phyloP scores from a whole-genome alignment of 768 basidiomycete species.

The Pulveroboletus sp. region DNA sequence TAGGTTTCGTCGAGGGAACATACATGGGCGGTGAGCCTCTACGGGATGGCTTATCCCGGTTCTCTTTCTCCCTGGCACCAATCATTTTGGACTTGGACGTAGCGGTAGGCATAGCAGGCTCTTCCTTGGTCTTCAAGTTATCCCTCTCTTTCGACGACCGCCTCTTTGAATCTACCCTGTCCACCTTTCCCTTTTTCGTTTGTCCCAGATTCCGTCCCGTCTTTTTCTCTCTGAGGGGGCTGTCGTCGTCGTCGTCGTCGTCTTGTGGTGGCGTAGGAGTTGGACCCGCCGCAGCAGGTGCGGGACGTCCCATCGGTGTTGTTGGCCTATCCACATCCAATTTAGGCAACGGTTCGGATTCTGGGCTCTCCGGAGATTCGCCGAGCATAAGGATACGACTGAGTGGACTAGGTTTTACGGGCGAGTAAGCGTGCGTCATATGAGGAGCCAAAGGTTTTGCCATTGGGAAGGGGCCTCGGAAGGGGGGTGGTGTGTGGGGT shows the following conservation, averaged over 20 bases:
- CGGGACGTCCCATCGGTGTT: slow-evolving; percentile 24
- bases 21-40: slow-evolving; percentile 22
- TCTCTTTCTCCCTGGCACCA: slow-evolving; percentile 34
- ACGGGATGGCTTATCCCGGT: slow-evolving; percentile 34
- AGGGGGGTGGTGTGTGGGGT: slow-evolving; percentile 23
- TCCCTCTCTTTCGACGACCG: slow-evolving; percentile 39
- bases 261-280: slow-evolving; percentile 21
- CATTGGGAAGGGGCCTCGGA: slow-evolving; percentile 55
- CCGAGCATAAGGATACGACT: slow-evolving; percentile 75
- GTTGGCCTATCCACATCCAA: slow-evolving; percentile 17
- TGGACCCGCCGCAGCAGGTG: slow-evolving; percentile 6
- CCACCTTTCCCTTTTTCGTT: slow-evolving; percentile 6
- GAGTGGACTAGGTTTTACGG: slow-evolving; percentile 75
- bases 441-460: slow-evolving; percentile 67
- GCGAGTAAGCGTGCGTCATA: slow-evolving; percentile 82
- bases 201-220: slow-evolving; percentile 30
- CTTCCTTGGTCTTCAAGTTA: slow-evolving; percentile 37
- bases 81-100: slow-evolving; percentile 30
- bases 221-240: slow-evolving; percentile 54
- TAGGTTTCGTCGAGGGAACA: slow-evolving; percentile 19
- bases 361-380: slow-evolving; percentile 51
- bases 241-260: slow-evolving; percentile 42
- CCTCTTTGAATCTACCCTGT: slow-evolving; percentile 22
- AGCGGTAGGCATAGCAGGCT: slow-evolving; percentile 7
- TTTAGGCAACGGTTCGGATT: slow-evolving; percentile 6